Conservation (phyloP, 805 yeast species). For the Candida piceae region DNA sequence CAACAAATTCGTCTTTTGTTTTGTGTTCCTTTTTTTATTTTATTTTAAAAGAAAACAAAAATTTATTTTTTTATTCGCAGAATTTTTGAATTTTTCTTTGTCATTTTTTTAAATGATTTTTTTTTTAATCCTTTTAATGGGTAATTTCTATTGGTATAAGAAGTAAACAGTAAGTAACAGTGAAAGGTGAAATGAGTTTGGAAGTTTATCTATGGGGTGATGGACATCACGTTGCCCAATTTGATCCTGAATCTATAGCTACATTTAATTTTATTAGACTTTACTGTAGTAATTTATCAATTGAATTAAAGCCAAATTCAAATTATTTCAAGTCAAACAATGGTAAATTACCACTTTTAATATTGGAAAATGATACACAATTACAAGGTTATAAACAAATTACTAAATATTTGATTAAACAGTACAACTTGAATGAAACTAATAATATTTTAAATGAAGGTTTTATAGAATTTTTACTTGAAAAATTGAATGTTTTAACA, state of each 20-base stretch:
- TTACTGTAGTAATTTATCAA: conserved; percentile 20
- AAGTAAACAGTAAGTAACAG: too few species aligned
- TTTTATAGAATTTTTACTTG: conserved; percentile 36
- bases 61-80: too few species aligned
- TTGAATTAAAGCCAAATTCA: conserved; percentile 47
- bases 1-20: too few species aligned
- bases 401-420: conserved; percentile 24
- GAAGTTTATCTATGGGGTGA: conserved; percentile 43
- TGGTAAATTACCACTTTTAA: conserved; percentile 46
- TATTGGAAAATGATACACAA: conserved; percentile 12
- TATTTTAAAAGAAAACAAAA: too few species aligned
- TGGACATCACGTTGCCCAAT: conserved; percentile 32
- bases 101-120: too few species aligned
- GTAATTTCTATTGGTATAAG: too few species aligned
- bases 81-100: too few species aligned
- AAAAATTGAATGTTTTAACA: conserved; percentile 42
- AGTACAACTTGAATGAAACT: conserved; percentile 2
- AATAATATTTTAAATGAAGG: conserved; percentile 37
- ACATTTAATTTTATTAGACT: conserved; percentile 36
- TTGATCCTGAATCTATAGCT: conserved; percentile 51
- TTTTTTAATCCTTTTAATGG: too few species aligned
- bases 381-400: conserved; percentile 42
- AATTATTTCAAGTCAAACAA: conserved; percentile 50
- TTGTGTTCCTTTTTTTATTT: too few species aligned
- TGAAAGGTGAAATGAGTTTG: too few species aligned